Base-by-base conservation (phyloP, 1,139 yeast species). In the Groenewaldozyma auringiensis region DNA sequence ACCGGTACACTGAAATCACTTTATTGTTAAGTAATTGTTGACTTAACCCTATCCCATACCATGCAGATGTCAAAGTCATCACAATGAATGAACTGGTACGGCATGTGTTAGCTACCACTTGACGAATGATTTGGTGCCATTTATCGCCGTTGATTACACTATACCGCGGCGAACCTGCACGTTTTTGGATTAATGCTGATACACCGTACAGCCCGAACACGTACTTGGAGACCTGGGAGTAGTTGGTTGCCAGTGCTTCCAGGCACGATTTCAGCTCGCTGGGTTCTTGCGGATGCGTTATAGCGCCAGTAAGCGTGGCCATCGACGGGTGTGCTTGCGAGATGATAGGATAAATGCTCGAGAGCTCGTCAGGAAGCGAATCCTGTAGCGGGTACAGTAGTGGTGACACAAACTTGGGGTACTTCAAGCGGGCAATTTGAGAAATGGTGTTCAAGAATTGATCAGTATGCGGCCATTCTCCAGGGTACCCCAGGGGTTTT, bases 21-120 rank as follows among this genome's bases (percentile, higher is more conserved):
- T 51, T 55, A 44, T 54, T 54, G 25, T 64, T 61, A 27, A 67
- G 53, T 32, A 66, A 17, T 40, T 50, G 47, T 49, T 68, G 70
- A 34, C 63, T 50, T 16, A 62, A 50, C 39, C 66, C 70, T 27
- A 68, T 58, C n/a, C 72, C 72, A 4, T 66, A 63, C 69, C 71
- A 66, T 1, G 69, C 63, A 3, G 68, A 58, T 13, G 70, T 62
- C 2, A 63, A 56, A 1, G 65, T 54, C 63, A 68, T 53, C n/a
- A 68, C 60, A 44, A 65, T 55, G 44, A 66, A 64, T 16, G 62
- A 51, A 21, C 66, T 57, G 8, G 69, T 62, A 18, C 65, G 51
- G 22, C 57, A 44, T 9, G 64, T 52, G 42, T 59, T 56, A 25
- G 59, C 58, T 16, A 57, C 41, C 2, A 58, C 50, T 21, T 16